Base-by-base conservation (phyloP, 176 grass and related monocot species). In the barley (Hordeum vulgare) region DNA sequence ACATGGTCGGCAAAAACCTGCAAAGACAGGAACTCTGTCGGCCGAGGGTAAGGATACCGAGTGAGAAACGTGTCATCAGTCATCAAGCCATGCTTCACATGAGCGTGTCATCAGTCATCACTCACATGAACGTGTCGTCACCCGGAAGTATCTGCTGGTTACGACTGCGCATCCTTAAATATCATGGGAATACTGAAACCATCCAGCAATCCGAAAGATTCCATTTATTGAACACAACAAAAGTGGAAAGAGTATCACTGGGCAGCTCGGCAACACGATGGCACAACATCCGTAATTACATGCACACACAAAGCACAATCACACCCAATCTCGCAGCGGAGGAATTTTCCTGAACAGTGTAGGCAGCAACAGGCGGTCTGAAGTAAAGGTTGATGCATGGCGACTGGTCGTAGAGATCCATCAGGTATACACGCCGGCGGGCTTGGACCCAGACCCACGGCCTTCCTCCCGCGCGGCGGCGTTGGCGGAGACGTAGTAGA, bases 401-500 rank as follows among this genome's bases (percentile, higher is more conserved):
- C 44, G 53, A 56, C 53, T 67, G 64, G 11, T 1, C 42, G 51
- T 11, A 66, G 17, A 0, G 11, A 68, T 54, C 21, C 5, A 58
- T 78, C 83, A 75, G 4, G 2, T 51, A 20, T n/a, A 34, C 26
- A 9, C 75, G 35, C 35, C 74, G 15, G 51, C 64, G 78, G 62
- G 42, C 41, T 34, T n/a, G 9, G 70, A 1, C 17, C 11, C 27
- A 31, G 70, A 2, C 17, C 11, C 27, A 31, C 51, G 92, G 66
- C 11, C 39, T 21, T 83, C 90, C 35, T 98, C 96, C 66, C 61
- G 62, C 17, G 20, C 60, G 0, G 88, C 76, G 51, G 90, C 96
- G 86, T 70, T 82, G 3, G 89, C 92, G 63, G 90, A 98, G 70
- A 89, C 90, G 88, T 91, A 98, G 77, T 95, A 95, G 66, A 89